Conservation (phyloP, 1,284 basidiomycete species). For the Schizophyllum commune region DNA sequence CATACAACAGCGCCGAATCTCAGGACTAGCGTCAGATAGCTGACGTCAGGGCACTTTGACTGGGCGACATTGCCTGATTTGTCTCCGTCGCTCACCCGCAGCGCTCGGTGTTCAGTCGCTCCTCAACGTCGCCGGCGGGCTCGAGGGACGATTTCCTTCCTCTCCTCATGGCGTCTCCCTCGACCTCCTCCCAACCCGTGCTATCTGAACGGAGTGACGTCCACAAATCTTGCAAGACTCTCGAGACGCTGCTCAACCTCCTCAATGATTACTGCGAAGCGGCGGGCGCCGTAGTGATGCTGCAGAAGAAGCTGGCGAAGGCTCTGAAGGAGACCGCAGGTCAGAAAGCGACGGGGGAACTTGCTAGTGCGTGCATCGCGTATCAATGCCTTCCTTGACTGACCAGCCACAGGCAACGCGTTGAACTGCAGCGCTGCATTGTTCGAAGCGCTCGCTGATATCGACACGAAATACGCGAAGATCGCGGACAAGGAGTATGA, state of each 20-base stretch:
- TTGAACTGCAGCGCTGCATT: constrained; percentile 54
- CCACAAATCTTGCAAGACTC: constrained; percentile 70
- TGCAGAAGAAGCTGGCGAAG: constrained; percentile 70
- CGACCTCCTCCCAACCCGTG: background rate
- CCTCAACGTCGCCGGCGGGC: too few species aligned
- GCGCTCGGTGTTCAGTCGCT: too few species aligned
- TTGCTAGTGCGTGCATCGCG: constrained; percentile 42
- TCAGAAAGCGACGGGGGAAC: constrained; percentile 50
- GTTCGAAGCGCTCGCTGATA: constrained; percentile 61
- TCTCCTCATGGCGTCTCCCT: background rate
- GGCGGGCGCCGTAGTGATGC: constrained; percentile 45
- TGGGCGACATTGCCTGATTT: too few species aligned
- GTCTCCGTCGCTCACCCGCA: too few species aligned
- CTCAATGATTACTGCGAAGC: constrained; percentile 72
- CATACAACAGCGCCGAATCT: too few species aligned
- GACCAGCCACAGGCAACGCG: constrained; percentile 45
- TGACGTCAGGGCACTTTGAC: too few species aligned
- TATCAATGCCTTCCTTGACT: background rate
- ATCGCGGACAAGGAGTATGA: constrained; percentile 68
- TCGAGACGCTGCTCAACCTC: constrained; percentile 57
- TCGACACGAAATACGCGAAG: constrained; percentile 68
- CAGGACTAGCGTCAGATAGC: too few species aligned
- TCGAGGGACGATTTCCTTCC: background rate
- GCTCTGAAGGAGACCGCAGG: constrained; percentile 57
- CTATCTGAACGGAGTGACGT: constrained; percentile 54